phyloP scores from a whole-genome alignment of 2,329 filamentous ascomycete genomes.

The Magnaporthales sp. region DNA sequence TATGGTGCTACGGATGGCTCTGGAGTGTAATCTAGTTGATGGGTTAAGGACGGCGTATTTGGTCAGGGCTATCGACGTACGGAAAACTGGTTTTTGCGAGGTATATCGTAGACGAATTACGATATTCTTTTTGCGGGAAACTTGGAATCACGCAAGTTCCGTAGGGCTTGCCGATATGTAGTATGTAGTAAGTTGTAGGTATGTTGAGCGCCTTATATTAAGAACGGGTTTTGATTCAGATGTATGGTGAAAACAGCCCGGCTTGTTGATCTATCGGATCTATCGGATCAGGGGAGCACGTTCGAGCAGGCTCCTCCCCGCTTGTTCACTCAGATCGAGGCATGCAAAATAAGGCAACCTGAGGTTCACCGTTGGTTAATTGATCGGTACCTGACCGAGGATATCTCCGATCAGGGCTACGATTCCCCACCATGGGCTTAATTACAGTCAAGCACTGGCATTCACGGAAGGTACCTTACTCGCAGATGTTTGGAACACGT shows the following conservation, averaged over 20 bases:
- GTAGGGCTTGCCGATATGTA: background rate
- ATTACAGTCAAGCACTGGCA: too few species aligned
- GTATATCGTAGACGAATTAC: background rate
- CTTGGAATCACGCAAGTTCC: background rate
- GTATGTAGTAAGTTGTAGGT: background rate
- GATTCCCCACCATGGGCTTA: background rate
- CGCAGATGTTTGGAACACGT: background rate
- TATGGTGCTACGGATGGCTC: background rate
- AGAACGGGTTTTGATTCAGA: background rate
- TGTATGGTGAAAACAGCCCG: background rate
- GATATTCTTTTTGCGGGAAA: background rate
- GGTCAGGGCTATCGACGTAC: background rate
- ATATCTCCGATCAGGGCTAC: background rate
- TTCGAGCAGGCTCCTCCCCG: background rate
- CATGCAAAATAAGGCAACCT: background rate
- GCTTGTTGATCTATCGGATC: background rate
- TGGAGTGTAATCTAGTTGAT: background rate
- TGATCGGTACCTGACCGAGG: background rate
- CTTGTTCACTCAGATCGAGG: background rate
- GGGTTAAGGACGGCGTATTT: too few species aligned
- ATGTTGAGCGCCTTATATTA: background rate
- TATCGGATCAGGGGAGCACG: background rate
- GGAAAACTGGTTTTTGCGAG: background rate
- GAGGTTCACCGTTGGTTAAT: background rate
- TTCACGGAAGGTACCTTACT: too few species aligned